Conservation (phyloP, 2,329 filamentous ascomycete genomes). For the Apiospora sp. region DNA sequence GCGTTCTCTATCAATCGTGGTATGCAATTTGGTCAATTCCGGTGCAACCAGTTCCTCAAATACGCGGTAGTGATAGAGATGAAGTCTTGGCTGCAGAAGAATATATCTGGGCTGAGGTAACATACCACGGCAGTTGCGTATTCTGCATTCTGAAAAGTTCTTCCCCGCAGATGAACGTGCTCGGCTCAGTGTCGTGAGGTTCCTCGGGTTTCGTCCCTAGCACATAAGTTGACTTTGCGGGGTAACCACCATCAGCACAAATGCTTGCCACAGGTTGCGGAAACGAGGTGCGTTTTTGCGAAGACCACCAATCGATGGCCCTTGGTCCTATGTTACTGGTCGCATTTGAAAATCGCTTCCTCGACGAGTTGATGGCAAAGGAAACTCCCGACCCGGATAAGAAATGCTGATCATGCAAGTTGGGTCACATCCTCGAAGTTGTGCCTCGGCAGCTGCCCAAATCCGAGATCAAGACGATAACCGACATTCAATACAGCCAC, state of each 20-base stretch:
- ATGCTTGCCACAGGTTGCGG: background rate
- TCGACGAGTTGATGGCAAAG: background rate
- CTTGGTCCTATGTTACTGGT: background rate
- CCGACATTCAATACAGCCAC: background rate
- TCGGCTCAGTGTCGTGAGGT: background rate
- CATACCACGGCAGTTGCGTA: background rate
- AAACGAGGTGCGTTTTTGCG: background rate
- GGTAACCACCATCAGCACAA: background rate
- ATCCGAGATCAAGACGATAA: background rate
- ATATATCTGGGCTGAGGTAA: too few relatives aligned
- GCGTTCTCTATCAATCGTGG: background rate
- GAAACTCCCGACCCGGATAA: background rate
- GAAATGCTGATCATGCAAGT: too few relatives aligned
- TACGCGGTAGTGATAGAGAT: background rate
- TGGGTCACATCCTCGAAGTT: background rate
- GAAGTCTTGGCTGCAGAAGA: background rate
- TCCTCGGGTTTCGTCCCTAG: background rate
- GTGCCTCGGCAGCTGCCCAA: background rate
- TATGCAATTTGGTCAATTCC: background rate
- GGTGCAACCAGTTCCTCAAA: background rate
- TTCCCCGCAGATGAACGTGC: background rate
- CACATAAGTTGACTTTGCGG: background rate
- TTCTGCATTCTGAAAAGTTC: background rate
- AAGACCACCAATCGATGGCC: background rate
- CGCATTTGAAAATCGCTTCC: background rate